These are phyloP conservation scores for Cenchrus americanus DNA, from an alignment of 176 grass and related monocot species.

Conservation along the genomic window DNA sequence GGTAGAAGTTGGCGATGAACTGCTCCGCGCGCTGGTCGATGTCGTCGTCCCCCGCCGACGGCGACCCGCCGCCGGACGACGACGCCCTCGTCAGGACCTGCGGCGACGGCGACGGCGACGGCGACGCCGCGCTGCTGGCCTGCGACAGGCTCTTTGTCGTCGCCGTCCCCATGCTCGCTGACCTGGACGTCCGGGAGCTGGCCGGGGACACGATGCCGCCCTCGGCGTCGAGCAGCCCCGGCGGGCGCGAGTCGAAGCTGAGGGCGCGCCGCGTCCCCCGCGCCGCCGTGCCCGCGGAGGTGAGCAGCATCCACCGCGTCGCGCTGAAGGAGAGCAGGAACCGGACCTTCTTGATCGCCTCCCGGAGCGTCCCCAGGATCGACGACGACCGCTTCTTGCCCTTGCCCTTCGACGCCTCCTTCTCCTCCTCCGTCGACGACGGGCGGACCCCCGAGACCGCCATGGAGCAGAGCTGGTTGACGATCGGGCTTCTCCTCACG, in stretches of 20 bases:
- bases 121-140: slow-evolving; percentile 37
- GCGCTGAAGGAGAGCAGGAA: slow-evolving; percentile 76
- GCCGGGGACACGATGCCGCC: neutral
- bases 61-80: slow-evolving; percentile 4
- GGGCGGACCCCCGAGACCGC: neutral
- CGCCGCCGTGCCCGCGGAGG: slow-evolving; percentile 7
- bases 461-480: neutral
- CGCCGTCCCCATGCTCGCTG: slow-evolving; percentile 34
- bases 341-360: slow-evolving; percentile 65
- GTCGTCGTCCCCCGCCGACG: slow-evolving; percentile 36
- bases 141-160: slow-evolving; percentile 32
- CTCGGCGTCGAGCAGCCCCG: slow-evolving; percentile 55
- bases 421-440: neutral
- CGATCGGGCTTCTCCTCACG: too few relatives aligned
- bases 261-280: neutral
- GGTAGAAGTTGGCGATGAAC: slow-evolving; percentile 71
- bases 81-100: slow-evolving; percentile 17
- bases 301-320: slow-evolving; percentile 66
- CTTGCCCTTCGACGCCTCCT: neutral
- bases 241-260: slow-evolving; percentile 50
- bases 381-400: slow-evolving; percentile 32
- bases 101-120: neutral
- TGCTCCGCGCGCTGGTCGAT: slow-evolving; percentile 63
- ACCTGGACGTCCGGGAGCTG: slow-evolving; percentile 23
- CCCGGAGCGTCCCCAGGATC: slow-evolving; percentile 47